Evolutionary conservation across 805 yeast species (phyloP), one percentile per base, ranked within the genome.

Genomic region (Wickerhamiella nectarea): DNA sequence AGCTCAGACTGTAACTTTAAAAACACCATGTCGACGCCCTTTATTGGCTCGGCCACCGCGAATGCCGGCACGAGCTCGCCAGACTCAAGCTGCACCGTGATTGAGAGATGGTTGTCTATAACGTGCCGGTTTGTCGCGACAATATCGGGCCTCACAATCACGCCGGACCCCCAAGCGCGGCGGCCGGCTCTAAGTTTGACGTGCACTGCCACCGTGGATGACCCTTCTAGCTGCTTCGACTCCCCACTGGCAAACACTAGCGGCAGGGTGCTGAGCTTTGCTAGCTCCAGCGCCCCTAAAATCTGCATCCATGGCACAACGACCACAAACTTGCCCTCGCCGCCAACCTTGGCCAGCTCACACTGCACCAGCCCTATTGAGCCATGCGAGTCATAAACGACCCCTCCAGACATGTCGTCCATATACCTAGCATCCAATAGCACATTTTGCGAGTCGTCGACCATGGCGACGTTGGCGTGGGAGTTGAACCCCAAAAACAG

Each of bases 391-490:
- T 39, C 41, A 3, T 34, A 25, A 6, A 50, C 58, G 3, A 51
- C 25, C 11, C 60, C 65, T 10, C 65, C 65, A 18, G 59, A 59
- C 66, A 62, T 62, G 10, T 64, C 62, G 12, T 60, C 65, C 5
- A 62, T 49, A 40, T 44, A 62, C 18, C 64, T 43, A 8, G 56
- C 46, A 37, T 62, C 66, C 15, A 53, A 40, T 8, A 60, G 46
- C 11, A 59, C 34, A 5, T 46, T 48, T 9, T 45, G 6, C 6
- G 26, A 14, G 15, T 33, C 24, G n/a, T 14, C 25, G 14, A 51
- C 45, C 26, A 50, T 51, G 22, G 56, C 45, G 7, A 58, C 43
- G n/a, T 47, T 48, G 10, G 64, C 66, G 5, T 43, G 34, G 9
- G 60, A 48, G 6, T 47, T 31, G 41, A 56, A 62, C 10, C 53